Evolutionary conservation across 1,139 yeast species (phyloP), one percentile per base, ranked within the genome.

Genomic region (Candida albicans): DNA sequence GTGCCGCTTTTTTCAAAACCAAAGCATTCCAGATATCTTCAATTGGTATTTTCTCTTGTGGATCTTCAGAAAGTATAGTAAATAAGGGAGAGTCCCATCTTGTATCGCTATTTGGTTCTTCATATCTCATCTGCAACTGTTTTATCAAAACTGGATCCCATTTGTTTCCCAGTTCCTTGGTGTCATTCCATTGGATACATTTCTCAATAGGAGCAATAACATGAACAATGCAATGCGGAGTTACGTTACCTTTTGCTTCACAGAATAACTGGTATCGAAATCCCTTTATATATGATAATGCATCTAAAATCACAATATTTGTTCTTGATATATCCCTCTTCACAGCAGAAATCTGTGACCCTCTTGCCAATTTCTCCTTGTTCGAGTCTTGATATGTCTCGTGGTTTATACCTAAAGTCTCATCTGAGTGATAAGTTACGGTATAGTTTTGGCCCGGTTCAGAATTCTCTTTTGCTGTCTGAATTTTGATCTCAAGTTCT

Each of bases 71-170:
- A 33, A 47, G 39, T 1, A 88, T 64, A 0, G 88, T 81, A 60
- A 89, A 85, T 49, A 91, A 67, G 2, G 99, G 99, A 4, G 96
- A 82, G 60, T 93, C 99, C 99, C 99, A 93, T 48, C 97, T 71
- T 32, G 85, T 80, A 58, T 80, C 79, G 15, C 83, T 82, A 56
- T 88, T 87, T 1, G 99, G 99, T 61, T 93, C 99, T 62, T 93
- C 99, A 58, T 84, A 95, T 50, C 99, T 66, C 81, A 90, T 87
- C 4, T 82, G 77, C 50, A 93, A 67, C 43, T 86, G 93, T 18
- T 75, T 75, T 39, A 91, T 70, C 39, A 89, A 64, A 33, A 78
- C 84, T 1, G 72, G 74, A 31, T 81, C 84, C 98, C 98, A 91
- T 37, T 69, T 65, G 28, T 65, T 62, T 2, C 47, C 58, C 0